phyloP scores from a whole-genome alignment of 768 basidiomycete genomes.

The Russula lepida region DNA sequence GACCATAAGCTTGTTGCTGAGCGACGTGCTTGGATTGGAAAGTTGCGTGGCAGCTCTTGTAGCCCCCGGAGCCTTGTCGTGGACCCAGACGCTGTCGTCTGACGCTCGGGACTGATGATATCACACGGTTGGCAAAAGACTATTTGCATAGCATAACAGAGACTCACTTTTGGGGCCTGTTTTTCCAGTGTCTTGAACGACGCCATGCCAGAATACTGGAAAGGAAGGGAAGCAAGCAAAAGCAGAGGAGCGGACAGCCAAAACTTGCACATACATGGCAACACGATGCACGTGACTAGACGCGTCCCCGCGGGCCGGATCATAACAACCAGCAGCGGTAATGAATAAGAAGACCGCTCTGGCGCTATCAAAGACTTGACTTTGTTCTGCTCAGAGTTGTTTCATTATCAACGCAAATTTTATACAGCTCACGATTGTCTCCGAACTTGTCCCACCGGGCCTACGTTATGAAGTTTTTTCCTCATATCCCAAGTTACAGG shows the following conservation, averaged over 20 bases:
- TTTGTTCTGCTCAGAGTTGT: not conserved
- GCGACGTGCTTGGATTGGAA: not conserved
- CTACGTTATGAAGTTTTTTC: too few species aligned
- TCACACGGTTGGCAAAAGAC: not conserved
- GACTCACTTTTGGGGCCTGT: not conserved
- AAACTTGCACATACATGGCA: not conserved
- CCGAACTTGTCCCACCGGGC: too few species aligned
- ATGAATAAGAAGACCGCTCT: too few species aligned
- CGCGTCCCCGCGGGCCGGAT: too few species aligned
- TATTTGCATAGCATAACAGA: not conserved
- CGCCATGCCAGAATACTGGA: not conserved
- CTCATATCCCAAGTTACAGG: not conserved
- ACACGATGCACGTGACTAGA: not conserved
- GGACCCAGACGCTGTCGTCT: constrained; percentile 12
- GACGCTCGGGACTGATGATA: constrained; percentile 12
- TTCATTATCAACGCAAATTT: not conserved
- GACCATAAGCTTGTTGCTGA: constrained; percentile 48
- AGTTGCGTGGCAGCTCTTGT: not conserved
- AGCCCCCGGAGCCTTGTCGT: constrained; percentile 13
- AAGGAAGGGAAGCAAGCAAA: not conserved
- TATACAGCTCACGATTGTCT: not conserved
- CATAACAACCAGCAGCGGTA: too few species aligned
- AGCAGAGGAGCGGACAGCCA: not conserved
- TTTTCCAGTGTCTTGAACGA: constrained; percentile 1
- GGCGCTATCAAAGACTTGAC: not conserved